Percentiles rank a stretch among this genome's conserved stretches.
These are phyloP conservation scores for Trichoderma orchidacearum DNA, from an alignment of 495 filamentous ascomycete genomes.

Conservation along the genomic window DNA sequence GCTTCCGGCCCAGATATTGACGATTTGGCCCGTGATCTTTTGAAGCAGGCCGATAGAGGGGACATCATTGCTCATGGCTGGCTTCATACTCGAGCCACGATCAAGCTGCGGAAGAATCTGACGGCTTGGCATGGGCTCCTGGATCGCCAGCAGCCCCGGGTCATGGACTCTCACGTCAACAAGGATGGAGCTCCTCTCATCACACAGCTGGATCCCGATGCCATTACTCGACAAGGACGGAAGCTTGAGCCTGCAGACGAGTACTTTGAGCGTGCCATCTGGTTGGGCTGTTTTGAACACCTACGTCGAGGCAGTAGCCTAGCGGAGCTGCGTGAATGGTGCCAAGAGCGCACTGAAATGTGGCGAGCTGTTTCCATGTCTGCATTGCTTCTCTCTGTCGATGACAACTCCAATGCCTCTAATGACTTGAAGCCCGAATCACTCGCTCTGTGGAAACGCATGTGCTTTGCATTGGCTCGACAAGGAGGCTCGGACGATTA, in stretches of 20 bases:
- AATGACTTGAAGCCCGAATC: constrained; percentile 28
- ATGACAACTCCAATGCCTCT: constrained; percentile 19
- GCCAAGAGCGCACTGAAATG: constrained; percentile 57
- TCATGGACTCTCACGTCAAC: constrained; percentile 41
- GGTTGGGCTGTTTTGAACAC: constrained; percentile 83
- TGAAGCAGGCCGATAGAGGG: constrained; percentile 46
- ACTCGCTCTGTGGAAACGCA: constrained; percentile 60
- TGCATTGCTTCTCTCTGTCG: constrained; percentile 33
- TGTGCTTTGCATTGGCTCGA: constrained; percentile 63
- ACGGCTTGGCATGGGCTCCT: constrained; percentile 47
- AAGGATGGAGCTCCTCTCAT: constrained; percentile 44
- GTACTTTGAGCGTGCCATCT: constrained; percentile 73
- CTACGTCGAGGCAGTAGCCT: constrained; percentile 61
- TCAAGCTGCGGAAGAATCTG: constrained; percentile 81
- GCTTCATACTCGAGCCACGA: constrained; percentile 77
- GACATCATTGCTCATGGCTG: constrained; percentile 72
- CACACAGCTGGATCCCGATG: constrained; percentile 92
- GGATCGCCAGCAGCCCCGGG: constrained; percentile 41
- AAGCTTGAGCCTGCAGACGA: constrained; percentile 66
- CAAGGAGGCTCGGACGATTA: constrained; percentile 56
- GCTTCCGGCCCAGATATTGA: constrained; percentile 56
- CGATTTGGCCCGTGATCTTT: constrained; percentile 57
- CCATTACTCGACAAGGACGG: constrained; percentile 60
- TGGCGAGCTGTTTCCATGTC: constrained; percentile 71
- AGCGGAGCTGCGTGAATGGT: constrained; percentile 68